Evolutionary conservation across 208 protist species (phyloP).

Genomic region (Crithidia expoeki): DNA sequence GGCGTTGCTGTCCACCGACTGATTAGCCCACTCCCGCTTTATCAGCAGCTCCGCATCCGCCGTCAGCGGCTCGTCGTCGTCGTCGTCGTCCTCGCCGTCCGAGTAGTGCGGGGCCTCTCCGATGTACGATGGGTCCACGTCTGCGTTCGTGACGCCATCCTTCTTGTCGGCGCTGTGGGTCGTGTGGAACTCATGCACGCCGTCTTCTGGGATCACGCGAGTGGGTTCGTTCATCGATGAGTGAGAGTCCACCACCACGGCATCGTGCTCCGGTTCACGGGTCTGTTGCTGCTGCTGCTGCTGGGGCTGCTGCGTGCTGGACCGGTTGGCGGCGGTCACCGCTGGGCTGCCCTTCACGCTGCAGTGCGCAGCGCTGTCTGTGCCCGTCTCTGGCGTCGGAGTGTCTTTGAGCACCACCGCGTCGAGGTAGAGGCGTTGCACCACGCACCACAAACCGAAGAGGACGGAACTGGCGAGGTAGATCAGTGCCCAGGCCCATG

Average conservation of each 20-base stretch:
- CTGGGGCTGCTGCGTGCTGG: neutral
- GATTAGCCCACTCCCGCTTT: conserved; percentile 63
- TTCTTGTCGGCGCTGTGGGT: conserved; percentile 4
- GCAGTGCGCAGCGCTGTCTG: conserved; percentile 7
- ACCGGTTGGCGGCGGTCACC: neutral
- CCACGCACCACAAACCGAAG: conserved; percentile 82
- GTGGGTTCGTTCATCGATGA: conserved; percentile 11
- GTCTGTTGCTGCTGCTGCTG: neutral
- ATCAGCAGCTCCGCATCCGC: conserved; percentile 27
- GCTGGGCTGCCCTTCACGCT: neutral
- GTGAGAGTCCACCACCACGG: neutral
- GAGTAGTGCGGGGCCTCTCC: conserved; percentile 15
- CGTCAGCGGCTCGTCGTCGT: conserved; percentile 22
- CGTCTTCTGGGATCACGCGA: neutral
- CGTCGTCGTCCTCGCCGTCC: conserved; percentile 28
- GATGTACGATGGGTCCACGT: neutral
- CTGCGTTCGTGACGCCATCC: conserved; percentile 1
- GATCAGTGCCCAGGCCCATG: conserved; percentile 67
- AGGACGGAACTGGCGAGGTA: conserved; percentile 76
- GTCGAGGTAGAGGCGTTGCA: conserved; percentile 84
- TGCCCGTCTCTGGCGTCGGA: neutral
- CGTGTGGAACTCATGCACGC: neutral
- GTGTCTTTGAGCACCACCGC: conserved; percentile 40
- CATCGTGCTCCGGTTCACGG: conserved; percentile 6
- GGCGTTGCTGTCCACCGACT: conserved; percentile 67